Evolutionary conservation across 495 filamentous ascomycete genomes (phyloP), one percentile per base, ranked within the genome.

Genomic region (Ramalina intermedia): DNA sequence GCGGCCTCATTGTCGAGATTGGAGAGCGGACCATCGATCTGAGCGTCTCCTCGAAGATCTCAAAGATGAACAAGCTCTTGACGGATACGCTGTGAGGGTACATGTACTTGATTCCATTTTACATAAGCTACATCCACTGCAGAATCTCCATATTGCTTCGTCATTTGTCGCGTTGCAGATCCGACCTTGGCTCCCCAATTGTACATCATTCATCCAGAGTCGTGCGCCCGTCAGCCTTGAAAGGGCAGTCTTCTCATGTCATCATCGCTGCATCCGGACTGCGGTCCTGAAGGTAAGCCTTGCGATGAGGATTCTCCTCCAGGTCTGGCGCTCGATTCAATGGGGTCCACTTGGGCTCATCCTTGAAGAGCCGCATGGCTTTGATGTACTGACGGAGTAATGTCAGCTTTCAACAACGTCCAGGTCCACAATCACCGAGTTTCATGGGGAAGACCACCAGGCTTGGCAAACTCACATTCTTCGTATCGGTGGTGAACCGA

Each of bases 1-100:
- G 91, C 43, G 91, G 91, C 18, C 81, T 98, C 45, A 68, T 98
- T 53, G 91, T 98, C 60, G 90, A 98, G 68, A 85, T 98, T 58
- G 89, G 88, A 60, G 93, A 95, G 75, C 84, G 93, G 60, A 96
- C 91, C 62, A 91, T 98, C 62, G 91, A 98, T 69, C 83, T 96
- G 51, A 89, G 83, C 71, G 87, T 98, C 58, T 91, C 91, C 13
- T 72, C 85, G 62, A 91, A 87, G 79, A 84, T 98, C 69, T 74
- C 84, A 66, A 93, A 87, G 78, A 83, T 96, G 80, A 98, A 96
- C 84, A 98, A 98, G 81, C 82, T 94, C 63, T 82, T 98, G 60
- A 87, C 76, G 53, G 93, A 98, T 72, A 76, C 84, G 64, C 70
- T 96, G 81, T 98, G 88, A 88, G n/a, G 20, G 16, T 41, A 18